Conservation (phyloP, 352 stramenopile species). For the Paralagenidium karlingii region DNA sequence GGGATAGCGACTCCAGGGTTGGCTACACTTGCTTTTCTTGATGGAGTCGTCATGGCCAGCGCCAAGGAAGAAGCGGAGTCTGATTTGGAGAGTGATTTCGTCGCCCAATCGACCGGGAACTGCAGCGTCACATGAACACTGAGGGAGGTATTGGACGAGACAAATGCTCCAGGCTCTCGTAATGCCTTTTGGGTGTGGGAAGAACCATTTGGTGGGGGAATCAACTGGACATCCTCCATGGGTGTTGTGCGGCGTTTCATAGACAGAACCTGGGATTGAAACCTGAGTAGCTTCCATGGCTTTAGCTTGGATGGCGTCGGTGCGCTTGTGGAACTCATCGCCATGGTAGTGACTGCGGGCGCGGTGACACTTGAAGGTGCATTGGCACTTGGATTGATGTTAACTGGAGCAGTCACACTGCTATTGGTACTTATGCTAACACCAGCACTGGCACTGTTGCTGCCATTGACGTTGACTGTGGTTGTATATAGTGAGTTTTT, state of each 20-base stretch:
- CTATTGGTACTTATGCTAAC: constrained; percentile 1
- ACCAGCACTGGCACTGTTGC: neutral
- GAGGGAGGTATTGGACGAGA: constrained; percentile 22
- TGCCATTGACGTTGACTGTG: constrained; percentile 1
- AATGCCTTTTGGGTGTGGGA: constrained; percentile 23
- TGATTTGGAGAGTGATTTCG: neutral
- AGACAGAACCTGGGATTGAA: constrained; percentile 32
- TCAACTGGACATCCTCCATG: constrained; percentile 13
- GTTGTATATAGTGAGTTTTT: neutral
- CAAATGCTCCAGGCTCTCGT: constrained; percentile 44
- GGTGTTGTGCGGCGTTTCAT: constrained; percentile 38
- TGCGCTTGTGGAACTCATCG: neutral
- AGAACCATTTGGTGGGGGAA: constrained; percentile 10
- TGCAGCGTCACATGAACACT: constrained; percentile 29
- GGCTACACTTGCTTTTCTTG: no score
- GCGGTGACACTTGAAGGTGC: neutral
- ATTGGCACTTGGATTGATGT: no score
- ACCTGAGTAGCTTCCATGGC: constrained; percentile 27
- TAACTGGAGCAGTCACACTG: no score
- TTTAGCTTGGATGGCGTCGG: constrained; percentile 1
- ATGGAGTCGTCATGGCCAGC: no score
- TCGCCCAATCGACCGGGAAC: constrained; percentile 9
- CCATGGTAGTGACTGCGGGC: neutral
- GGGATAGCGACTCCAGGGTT: no score
- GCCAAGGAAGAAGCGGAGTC: neutral